Percentiles rank a stretch among this genome's conserved stretches.
Evolutionary conservation across 257 asterid genomes (phyloP).

Genomic region (Scutellaria baicalensis): DNA sequence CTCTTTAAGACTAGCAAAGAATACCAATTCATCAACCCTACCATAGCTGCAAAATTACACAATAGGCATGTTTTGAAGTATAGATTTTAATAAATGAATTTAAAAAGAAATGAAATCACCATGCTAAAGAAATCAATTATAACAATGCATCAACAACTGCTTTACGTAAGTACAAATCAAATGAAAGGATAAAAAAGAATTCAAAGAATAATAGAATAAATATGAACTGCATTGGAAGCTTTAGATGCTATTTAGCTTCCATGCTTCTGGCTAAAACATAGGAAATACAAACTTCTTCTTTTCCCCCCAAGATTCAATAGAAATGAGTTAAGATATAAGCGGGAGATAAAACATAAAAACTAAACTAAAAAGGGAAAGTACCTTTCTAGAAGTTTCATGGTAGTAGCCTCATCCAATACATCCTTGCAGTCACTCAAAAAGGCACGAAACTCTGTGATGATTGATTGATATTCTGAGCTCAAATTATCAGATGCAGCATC

Average conservation of each 20-base stretch:
- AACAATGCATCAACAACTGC: neutral
- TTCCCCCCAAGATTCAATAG: neutral
- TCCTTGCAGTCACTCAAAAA: constrained; percentile 93
- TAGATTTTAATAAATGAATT: constrained; percentile 1
- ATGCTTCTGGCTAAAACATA: neutral
- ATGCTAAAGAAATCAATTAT: constrained; percentile 6
- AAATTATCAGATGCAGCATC: constrained; percentile 47
- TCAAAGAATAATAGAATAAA: neutral
- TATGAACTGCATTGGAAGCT: constrained; percentile 1
- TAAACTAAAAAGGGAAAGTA: constrained; percentile 21
- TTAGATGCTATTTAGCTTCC: constrained; percentile 2
- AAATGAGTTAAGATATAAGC: neutral
- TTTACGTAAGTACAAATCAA: neutral
- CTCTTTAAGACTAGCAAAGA: constrained; percentile 95
- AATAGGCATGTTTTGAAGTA: constrained; percentile 16
- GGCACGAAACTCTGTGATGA: constrained; percentile 79
- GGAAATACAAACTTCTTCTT: neutral
- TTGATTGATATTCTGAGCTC: constrained; percentile 63
- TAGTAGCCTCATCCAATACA: constrained; percentile 94
- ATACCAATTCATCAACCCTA: constrained; percentile 94
- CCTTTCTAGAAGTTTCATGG: constrained; percentile 94
- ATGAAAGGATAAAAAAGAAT: neutral
- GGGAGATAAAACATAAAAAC: neutral
- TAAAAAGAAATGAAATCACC: constrained; percentile 3
- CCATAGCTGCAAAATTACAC: constrained; percentile 67